Evolutionary conservation across 495 filamentous ascomycete species (phyloP).

Genomic region (Penicillium coprophilum): DNA sequence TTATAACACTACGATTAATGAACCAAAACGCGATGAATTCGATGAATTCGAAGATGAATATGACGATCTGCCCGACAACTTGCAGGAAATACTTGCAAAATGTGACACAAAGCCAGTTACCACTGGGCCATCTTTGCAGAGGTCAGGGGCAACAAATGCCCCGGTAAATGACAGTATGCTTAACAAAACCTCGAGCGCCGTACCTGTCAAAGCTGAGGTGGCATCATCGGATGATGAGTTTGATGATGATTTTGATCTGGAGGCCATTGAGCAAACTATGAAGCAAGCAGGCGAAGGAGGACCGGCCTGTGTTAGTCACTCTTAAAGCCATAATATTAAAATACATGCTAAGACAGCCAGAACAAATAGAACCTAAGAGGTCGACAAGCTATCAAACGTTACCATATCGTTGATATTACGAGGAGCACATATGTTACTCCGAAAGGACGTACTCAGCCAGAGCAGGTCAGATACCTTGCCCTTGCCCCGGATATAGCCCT

Average conservation of each 20-base stretch:
- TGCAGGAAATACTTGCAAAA: slow-evolving; percentile 42
- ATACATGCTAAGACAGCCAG: slow-evolving; percentile 44
- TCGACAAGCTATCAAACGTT: slow-evolving; percentile 75
- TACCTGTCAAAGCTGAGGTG: slow-evolving; percentile 12
- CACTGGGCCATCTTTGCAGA: slow-evolving; percentile 9
- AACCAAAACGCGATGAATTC: slow-evolving; percentile 37
- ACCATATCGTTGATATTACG: slow-evolving; percentile 69
- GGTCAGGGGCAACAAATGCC: slow-evolving; percentile 2
- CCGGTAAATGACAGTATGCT: background rate
- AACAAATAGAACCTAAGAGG: slow-evolving; percentile 52
- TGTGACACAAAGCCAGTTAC: slow-evolving; percentile 35
- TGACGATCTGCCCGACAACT: slow-evolving; percentile 55
- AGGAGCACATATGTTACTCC: slow-evolving; percentile 63
- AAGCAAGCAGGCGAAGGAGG: slow-evolving; percentile 34
- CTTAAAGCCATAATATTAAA: slow-evolving; percentile 38
- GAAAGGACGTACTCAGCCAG: slow-evolving; percentile 57
- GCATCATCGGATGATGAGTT: slow-evolving; percentile 44
- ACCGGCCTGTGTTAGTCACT: slow-evolving; percentile 43
- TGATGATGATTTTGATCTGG: slow-evolving; percentile 46
- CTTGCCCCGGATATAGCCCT: background rate
- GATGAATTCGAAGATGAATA: slow-evolving; percentile 69
- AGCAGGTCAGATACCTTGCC: slow-evolving; percentile 60
- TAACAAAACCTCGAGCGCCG: slow-evolving; percentile 3
- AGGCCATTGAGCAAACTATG: slow-evolving; percentile 47
- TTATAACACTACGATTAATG: slow-evolving; percentile 53